These are phyloP conservation scores for Trametes cubensis DNA, from an alignment of 768 basidiomycete species.

Conservation along the genomic window DNA sequence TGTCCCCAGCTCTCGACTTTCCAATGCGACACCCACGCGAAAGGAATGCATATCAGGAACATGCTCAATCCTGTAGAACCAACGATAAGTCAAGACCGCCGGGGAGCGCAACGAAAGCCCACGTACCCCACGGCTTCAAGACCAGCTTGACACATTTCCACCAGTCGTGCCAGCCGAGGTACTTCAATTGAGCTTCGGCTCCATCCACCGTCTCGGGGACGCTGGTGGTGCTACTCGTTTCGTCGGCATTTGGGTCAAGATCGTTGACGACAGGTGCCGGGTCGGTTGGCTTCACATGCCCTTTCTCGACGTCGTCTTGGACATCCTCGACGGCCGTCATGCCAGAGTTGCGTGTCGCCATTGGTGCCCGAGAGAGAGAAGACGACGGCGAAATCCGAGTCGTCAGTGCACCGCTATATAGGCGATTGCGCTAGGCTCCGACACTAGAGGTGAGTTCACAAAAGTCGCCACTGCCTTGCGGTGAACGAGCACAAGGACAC, in stretches of 20 bases:
- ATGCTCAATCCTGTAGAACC: conserved; percentile 42
- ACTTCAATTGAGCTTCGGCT: too few species aligned
- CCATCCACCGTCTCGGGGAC: too few species aligned
- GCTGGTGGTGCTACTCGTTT: too few species aligned
- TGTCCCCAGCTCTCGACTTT: conserved; percentile 36
- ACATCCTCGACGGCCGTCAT: background rate
- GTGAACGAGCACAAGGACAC: too few species aligned
- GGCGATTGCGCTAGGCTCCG: too few species aligned
- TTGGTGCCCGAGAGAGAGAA: background rate
- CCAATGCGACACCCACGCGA: conserved; percentile 65
- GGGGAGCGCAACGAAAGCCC: background rate
- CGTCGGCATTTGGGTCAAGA: too few species aligned
- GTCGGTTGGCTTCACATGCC: background rate
- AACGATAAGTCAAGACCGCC: background rate
- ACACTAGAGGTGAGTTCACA: too few species aligned
- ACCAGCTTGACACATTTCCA: background rate
- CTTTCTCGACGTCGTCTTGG: background rate
- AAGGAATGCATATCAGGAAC: conserved; percentile 57
- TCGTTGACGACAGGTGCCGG: background rate
- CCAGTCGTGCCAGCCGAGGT: too few species aligned
- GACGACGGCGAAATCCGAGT: background rate
- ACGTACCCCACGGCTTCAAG: background rate
- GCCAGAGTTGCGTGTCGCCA: too few species aligned
- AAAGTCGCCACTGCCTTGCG: too few species aligned
- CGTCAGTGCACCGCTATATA: too few species aligned